A percentile compares a stretch with the other conserved stretches of the same genome.
Evolutionary conservation across 257 asterid species (phyloP).

Genomic region (Scutellaria minor): DNA sequence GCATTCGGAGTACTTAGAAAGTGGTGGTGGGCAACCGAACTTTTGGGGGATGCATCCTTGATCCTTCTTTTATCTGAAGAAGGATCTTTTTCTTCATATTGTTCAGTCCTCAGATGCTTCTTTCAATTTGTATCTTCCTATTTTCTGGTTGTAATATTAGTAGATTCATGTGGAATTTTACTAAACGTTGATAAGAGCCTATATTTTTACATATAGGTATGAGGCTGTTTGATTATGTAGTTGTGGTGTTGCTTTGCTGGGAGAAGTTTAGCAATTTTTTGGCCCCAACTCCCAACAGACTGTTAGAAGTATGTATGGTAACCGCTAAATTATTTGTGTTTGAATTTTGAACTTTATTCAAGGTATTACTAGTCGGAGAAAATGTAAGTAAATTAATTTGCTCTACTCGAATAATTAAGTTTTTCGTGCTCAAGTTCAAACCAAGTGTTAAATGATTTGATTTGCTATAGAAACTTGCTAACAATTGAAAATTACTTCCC

Average conservation of each 20-base stretch:
- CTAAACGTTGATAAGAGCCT: background rate
- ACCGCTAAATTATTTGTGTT: background rate
- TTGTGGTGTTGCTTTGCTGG: background rate
- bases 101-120: no score
- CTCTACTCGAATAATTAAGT: no score
- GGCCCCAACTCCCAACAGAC: background rate
- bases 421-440: no score
- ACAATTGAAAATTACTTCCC: no score
- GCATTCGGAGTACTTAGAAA: background rate
- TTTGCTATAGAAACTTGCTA: no score
- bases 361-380: no score
- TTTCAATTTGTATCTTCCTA: background rate
- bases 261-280: background rate
- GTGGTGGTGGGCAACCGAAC: background rate
- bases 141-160: slow-evolving; percentile 18
- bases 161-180: slow-evolving; percentile 20
- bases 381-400: no score
- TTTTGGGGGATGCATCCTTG: background rate
- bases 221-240: background rate
- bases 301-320: background rate
- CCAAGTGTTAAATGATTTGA: no score
- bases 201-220: background rate
- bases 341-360: no score
- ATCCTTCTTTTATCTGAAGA: background rate
- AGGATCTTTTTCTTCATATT: background rate